Conservation (phyloP, 139 green algal species). For the Raphidocelis subcapitata region DNA sequence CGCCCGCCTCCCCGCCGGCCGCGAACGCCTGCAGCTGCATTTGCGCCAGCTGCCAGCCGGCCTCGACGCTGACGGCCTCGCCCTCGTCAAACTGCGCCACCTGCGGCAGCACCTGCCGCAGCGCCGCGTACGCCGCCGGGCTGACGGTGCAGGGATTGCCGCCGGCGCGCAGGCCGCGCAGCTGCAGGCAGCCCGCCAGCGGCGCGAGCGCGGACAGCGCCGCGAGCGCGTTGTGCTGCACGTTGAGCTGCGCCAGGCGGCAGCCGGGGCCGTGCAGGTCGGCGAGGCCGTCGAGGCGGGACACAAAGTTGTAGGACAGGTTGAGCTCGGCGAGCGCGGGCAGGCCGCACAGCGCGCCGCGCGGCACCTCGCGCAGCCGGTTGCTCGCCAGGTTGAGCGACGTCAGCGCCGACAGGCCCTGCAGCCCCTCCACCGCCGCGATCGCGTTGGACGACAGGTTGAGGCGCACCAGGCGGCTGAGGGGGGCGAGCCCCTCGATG, state of each 20-base stretch:
- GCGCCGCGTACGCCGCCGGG: slow-evolving; percentile 21
- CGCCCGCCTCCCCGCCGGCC: too few species aligned
- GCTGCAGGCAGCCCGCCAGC: slow-evolving; percentile 48
- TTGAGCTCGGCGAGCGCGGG: slow-evolving; percentile 47
- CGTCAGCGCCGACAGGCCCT: slow-evolving; percentile 43
- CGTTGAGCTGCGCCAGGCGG: slow-evolving; percentile 48
- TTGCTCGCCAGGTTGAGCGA: slow-evolving; percentile 77
- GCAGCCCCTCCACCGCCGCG: slow-evolving; percentile 21
- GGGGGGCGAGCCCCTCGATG: slow-evolving; percentile 42
- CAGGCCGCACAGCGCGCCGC: slow-evolving; percentile 43
- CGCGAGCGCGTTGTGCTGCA: slow-evolving; percentile 59
- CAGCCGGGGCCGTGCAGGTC: slow-evolving; percentile 32
- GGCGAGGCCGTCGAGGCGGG: slow-evolving; percentile 35
- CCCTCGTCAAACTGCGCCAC: slow-evolving; percentile 52
- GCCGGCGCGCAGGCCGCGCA: slow-evolving; percentile 52
- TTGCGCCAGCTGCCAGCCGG: slow-evolving; percentile 28
- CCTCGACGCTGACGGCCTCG: slow-evolving; percentile 16
- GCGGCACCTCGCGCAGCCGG: slow-evolving; percentile 34
- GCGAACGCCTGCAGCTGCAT: slow-evolving; percentile 46
- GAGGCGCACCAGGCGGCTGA: slow-evolving; percentile 45
- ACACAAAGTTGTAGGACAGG: slow-evolving; percentile 65
- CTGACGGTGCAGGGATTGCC: slow-evolving; percentile 57
- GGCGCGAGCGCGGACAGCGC: slow-evolving; percentile 52
- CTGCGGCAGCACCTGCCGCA: slow-evolving; percentile 53
- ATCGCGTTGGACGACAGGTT: slow-evolving; percentile 77